These are phyloP conservation scores for Hypoxylon sp. DNA, from an alignment of 2,329 filamentous ascomycete species.

Conservation along the genomic window DNA sequence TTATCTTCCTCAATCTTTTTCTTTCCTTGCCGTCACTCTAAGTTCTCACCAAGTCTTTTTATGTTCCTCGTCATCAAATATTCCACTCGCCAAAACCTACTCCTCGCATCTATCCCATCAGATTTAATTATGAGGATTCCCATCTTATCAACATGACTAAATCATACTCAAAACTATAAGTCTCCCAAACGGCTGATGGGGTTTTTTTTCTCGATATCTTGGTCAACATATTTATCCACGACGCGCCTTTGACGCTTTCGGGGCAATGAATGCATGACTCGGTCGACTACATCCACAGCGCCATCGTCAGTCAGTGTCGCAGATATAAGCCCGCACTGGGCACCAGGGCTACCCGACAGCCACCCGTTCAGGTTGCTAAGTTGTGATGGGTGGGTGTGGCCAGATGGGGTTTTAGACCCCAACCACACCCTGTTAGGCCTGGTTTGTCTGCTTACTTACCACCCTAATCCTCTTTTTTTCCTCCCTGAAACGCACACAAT, in stretches of 20 bases:
- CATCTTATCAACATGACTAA: neutral
- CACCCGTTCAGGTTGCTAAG: constrained; percentile 33
- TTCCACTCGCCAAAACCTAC: constrained; percentile 27
- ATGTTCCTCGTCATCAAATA: constrained; percentile 44
- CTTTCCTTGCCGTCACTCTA: constrained; percentile 48
- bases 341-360: constrained; percentile 37
- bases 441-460: constrained; percentile 45
- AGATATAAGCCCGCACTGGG: constrained; percentile 46
- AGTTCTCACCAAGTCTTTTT: constrained; percentile 52
- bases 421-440: constrained; percentile 44
- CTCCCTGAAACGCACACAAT: constrained; percentile 53
- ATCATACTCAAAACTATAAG: neutral
- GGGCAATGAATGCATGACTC: constrained; percentile 49
- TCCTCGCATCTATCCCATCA: constrained; percentile 10
- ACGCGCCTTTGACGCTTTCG: constrained; percentile 12
- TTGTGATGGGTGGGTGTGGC: constrained; percentile 46
- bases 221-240: neutral
- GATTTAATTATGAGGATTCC: neutral
- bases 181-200: neutral
- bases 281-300: constrained; percentile 46
- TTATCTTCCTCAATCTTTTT: constrained; percentile 49
- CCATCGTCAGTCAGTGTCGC: constrained; percentile 43
- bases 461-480: constrained; percentile 45
- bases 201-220: neutral
- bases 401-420: constrained; percentile 50